Base-by-base conservation (phyloP, 2,329 filamentous ascomycete genomes). In the Ophiostoma ips region DNA sequence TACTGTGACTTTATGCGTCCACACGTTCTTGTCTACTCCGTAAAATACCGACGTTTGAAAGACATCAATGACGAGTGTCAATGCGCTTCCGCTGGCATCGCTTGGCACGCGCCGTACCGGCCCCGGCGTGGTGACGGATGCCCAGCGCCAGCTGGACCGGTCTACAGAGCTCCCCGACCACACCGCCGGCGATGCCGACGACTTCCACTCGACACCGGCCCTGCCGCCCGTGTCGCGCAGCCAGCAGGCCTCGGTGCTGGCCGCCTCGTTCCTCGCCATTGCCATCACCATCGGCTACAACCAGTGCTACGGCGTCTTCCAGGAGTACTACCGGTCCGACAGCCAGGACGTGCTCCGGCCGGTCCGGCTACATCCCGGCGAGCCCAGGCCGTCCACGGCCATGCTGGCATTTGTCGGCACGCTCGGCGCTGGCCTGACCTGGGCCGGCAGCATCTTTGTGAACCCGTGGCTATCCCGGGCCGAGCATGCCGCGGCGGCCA, bases 281-380 rank as follows among this genome's bases (percentile, higher is more conserved):
- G 64, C 64, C 45, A 62, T 72, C 19, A 71, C 70, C 3, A 69
- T 72, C 45, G 70, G 70, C 11, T 66, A 72, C 50, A 73, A 73
- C 54, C 70, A 72, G 51, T 65, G 63, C 33, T 74, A 68, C 53
- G 70, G 70, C 10, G 68, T 73, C 10, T 73, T 73, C 49, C 70
- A 72, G 54, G 62, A 68, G 45, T 71, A 69, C 55, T 73, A 73
- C 54, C 65, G 69, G 45, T 70, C 68, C 5, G 48, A 62, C 0
- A 55, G 53, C 31, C 65, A 70, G 53, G 60, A 65, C 8, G 57
- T 72, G n/a, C 61, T 72, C 13, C 57, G 57, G 2, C 58, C 72
- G n/a, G 61, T 72, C 13, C 57, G 57, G 2, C 58, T 31, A 3
- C 28, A 24, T 16, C 59, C 7, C 52, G 59, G 2, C 60, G 65